A percentile compares a stretch with the other conserved stretches of the same genome.
Evolutionary conservation across 352 stramenopile genomes (phyloP).

Genomic region (Phytophthora hybrid): DNA sequence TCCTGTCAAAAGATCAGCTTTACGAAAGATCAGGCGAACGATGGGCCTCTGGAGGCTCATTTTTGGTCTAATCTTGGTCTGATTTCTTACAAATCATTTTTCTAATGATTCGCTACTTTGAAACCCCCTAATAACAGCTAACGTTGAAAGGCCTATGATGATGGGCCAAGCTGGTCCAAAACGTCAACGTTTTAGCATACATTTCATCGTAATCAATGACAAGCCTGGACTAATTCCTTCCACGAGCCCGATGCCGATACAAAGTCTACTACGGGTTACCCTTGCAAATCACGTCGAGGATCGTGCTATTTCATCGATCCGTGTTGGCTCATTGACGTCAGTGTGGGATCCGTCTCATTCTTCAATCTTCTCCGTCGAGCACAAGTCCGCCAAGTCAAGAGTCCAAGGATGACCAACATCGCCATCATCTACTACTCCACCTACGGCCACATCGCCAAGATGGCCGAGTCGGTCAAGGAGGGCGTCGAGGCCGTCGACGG

Average conservation of each 20-base stretch:
- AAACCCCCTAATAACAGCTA: too few relatives aligned
- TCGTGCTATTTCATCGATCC: constrained; percentile 1
- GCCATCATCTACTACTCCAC: constrained; percentile 89
- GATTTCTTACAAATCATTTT: too few relatives aligned
- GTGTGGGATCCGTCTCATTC: constrained; percentile 27
- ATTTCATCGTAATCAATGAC: constrained; percentile 8
- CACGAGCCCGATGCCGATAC: constrained; percentile 2
- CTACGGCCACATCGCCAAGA: constrained; percentile 85
- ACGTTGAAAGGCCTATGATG: too few relatives aligned
- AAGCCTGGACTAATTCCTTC: constrained; percentile 28
- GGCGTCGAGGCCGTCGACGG: too few relatives aligned
- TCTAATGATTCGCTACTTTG: too few relatives aligned
- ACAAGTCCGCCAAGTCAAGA: constrained; percentile 17
- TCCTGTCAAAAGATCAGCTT: too few relatives aligned
- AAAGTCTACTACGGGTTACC: not conserved
- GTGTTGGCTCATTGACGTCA: constrained; percentile 20
- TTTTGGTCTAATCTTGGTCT: too few relatives aligned
- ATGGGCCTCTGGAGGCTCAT: too few relatives aligned
- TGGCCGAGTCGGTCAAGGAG: constrained; percentile 80
- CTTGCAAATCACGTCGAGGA: constrained; percentile 14
- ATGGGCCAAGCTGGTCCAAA: too few relatives aligned
- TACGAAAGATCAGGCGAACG: too few relatives aligned
- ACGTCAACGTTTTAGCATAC: constrained; percentile 6
- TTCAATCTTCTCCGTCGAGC: constrained; percentile 31
- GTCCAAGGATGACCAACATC: constrained; percentile 65